Percentiles rank a stretch among this genome's conserved stretches.
Conservation (phyloP, 495 filamentous ascomycete genomes). For the Umbilicaria muhlenbergii region DNA sequence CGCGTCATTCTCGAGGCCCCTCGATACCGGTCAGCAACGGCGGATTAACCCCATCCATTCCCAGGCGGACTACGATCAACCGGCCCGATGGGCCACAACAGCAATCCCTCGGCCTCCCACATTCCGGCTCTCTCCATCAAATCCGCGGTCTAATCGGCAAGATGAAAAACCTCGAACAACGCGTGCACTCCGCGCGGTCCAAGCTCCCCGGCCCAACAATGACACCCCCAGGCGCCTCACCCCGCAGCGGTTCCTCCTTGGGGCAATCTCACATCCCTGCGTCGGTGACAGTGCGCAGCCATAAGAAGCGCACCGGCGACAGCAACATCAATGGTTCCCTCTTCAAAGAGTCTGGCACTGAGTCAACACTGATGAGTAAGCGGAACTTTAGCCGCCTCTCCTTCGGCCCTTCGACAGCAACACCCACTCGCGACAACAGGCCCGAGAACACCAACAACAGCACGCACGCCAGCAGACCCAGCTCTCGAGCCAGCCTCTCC, state of each 20-base stretch:
- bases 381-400: constrained; percentile 25
- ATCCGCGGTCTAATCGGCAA: constrained; percentile 86
- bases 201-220: constrained; percentile 69
- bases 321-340: constrained; percentile 44
- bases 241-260: constrained; percentile 40
- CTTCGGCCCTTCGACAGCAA: constrained; percentile 27
- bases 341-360: constrained; percentile 26
- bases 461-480: constrained; percentile 28
- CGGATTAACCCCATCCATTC: constrained; percentile 23
- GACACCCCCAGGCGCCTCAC: constrained; percentile 71
- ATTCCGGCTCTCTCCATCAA: constrained; percentile 79
- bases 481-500: constrained; percentile 31
- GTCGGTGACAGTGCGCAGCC: constrained; percentile 61
- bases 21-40: constrained; percentile 33
- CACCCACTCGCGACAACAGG: constrained; percentile 10
- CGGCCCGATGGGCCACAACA: constrained; percentile 15
- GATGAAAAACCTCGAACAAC: constrained; percentile 88
- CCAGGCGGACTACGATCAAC: constrained; percentile 23
- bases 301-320: constrained; percentile 47
- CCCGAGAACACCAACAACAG: constrained; percentile 4
- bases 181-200: constrained; percentile 84
- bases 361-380: constrained; percentile 27
- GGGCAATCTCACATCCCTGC: constrained; percentile 46
- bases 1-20: constrained; percentile 34
- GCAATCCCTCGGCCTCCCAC: constrained; percentile 35